Evolutionary conservation across 495 filamentous ascomycete genomes (phyloP).

Genomic region (Hypoxylon perforatum): DNA sequence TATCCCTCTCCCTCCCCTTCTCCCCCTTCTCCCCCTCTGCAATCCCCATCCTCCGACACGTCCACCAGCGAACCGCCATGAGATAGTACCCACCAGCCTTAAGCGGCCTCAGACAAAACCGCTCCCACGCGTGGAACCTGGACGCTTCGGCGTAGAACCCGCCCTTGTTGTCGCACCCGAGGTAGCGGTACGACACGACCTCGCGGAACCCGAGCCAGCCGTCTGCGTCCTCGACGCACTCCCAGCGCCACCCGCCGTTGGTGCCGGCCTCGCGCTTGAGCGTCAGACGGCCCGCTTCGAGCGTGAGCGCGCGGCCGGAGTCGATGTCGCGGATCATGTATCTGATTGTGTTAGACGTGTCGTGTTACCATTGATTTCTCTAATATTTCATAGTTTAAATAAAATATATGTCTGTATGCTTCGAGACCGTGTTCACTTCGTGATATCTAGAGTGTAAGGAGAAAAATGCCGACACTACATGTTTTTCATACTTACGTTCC

Average conservation of each 20-base stretch:
- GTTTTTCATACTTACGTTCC: no score
- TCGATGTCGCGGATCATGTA: slow-evolving; percentile 11
- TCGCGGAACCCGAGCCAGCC: slow-evolving; percentile 10
- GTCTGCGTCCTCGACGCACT: slow-evolving; percentile 6
- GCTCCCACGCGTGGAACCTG: background rate
- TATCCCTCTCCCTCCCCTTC: no score
- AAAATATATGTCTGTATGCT: no score
- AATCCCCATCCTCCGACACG: no score
- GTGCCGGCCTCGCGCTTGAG: background rate
- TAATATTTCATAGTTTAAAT: no score
- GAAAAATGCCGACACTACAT: no score
- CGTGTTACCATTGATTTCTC: no score
- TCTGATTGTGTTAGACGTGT: no score
- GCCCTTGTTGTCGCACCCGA: background rate
- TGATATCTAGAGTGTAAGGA: no score
- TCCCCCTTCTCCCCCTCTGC: no score
- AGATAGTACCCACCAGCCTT: background rate
- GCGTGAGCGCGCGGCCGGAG: background rate
- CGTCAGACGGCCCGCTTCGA: background rate
- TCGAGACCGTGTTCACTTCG: no score
- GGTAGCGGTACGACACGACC: slow-evolving; percentile 2
- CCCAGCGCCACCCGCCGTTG: slow-evolving; percentile 15
- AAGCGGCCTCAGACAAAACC: slow-evolving; percentile 1
- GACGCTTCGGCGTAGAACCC: background rate
- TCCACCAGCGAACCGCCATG: no score